These are phyloP conservation scores for Sicyos baderoa DNA, from an alignment of 306 rosid species.

Conservation along the genomic window DNA sequence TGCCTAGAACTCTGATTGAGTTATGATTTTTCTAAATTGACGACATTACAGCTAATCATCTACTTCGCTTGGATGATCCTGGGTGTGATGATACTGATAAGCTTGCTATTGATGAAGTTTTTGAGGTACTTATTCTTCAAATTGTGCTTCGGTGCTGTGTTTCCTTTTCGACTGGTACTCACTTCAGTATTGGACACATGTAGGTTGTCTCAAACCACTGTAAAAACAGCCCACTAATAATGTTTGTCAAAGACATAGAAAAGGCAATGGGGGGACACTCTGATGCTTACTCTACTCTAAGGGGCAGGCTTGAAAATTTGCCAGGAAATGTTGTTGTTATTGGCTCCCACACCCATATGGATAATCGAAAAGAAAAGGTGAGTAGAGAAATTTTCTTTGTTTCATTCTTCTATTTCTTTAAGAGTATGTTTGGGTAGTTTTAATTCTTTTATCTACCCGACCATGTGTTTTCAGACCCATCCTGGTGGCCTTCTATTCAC, in stretches of 20 bases:
- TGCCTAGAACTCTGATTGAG: conserved; percentile 13
- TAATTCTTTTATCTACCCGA: conserved; percentile 2
- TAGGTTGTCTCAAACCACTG: conserved; percentile 68
- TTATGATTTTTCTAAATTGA: conserved; percentile 21
- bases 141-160: conserved; percentile 13
- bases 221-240: conserved; percentile 49
- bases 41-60: conserved; percentile 52
- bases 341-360: conserved; percentile 84
- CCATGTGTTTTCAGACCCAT: conserved; percentile 46
- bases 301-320: conserved; percentile 61
- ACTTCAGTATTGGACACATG: conserved; percentile 14
- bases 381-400: not conserved
- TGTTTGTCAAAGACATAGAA: conserved; percentile 83
- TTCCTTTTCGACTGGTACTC: conserved; percentile 23
- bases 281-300: conserved; percentile 47
- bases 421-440: no score
- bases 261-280: conserved; percentile 60
- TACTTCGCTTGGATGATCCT: conserved; percentile 55
- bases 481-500: conserved; percentile 81
- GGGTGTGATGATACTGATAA: conserved; percentile 76
- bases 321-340: conserved; percentile 72
- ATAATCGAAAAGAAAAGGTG: conserved; percentile 84
- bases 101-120: conserved; percentile 65
- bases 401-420: not conserved
- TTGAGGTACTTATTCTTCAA: conserved; percentile 50